These are phyloP conservation scores for Fonsecaea monophora DNA, from an alignment of 2,329 filamentous ascomycete species.

Conservation along the genomic window DNA sequence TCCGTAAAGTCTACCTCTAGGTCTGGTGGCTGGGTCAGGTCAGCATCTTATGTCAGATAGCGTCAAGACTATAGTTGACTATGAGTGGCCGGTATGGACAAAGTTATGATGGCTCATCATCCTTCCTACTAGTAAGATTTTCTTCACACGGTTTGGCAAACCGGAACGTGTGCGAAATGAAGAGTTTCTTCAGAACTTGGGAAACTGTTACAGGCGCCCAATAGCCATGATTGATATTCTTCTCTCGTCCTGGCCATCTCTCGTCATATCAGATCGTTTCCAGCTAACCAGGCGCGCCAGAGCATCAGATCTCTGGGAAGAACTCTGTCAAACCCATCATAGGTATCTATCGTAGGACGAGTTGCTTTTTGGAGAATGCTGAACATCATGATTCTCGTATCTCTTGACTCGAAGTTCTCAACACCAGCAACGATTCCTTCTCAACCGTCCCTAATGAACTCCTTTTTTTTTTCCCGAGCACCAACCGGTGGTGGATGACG, in stretches of 20 bases:
- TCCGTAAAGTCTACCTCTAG: no score
- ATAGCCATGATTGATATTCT: neutral
- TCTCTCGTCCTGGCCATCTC: neutral
- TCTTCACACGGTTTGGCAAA: neutral
- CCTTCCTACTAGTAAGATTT: neutral
- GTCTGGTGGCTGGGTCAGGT: conserved; percentile 15
- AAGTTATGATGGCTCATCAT: neutral
- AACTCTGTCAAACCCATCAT: neutral
- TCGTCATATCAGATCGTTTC: neutral
- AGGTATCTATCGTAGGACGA: neutral
- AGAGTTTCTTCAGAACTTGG: neutral
- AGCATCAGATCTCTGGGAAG: neutral
- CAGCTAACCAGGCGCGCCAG: neutral
- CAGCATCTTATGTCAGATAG: conserved; percentile 31
- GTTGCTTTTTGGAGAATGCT: neutral
- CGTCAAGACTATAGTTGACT: neutral
- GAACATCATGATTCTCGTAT: neutral
- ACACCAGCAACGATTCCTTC: neutral
- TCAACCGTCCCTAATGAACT: neutral
- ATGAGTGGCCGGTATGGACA: neutral
- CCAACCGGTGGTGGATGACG: neutral
- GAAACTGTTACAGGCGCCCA: neutral
- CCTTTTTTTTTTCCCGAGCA: neutral
- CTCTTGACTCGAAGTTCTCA: neutral
- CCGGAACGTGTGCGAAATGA: neutral